Evolutionary conservation across 1,284 basidiomycete species (phyloP).

Genomic region (Acaromyces ingoldii): DNA sequence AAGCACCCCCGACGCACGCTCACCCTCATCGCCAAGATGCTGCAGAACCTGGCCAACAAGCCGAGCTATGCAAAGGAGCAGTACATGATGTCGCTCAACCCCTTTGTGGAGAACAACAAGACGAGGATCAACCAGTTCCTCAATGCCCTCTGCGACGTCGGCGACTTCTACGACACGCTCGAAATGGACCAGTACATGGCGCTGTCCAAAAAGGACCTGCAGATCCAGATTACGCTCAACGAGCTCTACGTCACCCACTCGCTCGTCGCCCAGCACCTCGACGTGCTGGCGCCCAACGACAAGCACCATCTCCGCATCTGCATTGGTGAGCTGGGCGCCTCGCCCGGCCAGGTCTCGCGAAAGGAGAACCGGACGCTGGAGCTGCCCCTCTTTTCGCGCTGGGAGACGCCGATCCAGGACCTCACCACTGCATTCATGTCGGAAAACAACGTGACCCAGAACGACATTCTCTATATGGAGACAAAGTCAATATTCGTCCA

Average conservation of each 20-base stretch:
- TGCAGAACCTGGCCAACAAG: conserved; percentile 98
- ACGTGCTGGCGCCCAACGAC: conserved; percentile 89
- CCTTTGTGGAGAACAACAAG: conserved; percentile 98
- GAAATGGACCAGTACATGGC: conserved; percentile 99
- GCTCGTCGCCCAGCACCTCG: conserved; percentile 87
- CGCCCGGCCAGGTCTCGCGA: conserved; percentile 87
- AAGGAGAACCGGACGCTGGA: conserved; percentile 96
- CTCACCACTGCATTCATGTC: conserved; percentile 89
- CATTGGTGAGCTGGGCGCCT: conserved; percentile 87
- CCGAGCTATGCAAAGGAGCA: conserved; percentile 95
- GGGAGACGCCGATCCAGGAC: conserved; percentile 98
- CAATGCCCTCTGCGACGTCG: conserved; percentile 93
- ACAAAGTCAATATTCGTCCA: conserved; percentile 99
- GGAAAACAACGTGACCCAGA: conserved; percentile 83
- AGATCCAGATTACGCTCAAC: conserved; percentile 98
- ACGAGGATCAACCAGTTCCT: conserved; percentile 93
- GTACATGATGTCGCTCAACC: conserved; percentile 97
- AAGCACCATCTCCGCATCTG: conserved; percentile 94
- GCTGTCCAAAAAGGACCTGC: conserved; percentile 93
- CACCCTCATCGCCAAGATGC: conserved; percentile 97
- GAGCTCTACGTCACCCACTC: conserved; percentile 98
- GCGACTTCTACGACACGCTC: conserved; percentile 97
- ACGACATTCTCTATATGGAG: conserved; percentile 99
- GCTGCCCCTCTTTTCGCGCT: conserved; percentile 86
- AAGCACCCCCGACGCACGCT: conserved; percentile 93